phyloP scores from a whole-genome alignment of 148 eudicot genomes.

The Chenopodium album region DNA sequence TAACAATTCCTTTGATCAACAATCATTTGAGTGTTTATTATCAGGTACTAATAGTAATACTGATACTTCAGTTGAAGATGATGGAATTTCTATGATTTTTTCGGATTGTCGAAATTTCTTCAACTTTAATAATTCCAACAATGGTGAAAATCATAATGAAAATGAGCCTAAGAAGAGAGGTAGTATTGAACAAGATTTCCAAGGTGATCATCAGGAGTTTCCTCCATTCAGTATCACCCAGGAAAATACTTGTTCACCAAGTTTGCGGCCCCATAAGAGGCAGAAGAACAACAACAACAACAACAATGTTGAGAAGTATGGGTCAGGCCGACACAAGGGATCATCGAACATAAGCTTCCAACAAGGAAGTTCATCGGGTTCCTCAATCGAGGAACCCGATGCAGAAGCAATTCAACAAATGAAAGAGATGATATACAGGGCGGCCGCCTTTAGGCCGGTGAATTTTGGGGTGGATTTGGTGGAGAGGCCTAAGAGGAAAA shows the following conservation, averaged over 20 bases:
- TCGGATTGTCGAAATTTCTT: constrained; percentile 37
- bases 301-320: neutral
- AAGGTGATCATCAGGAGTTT: neutral
- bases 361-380: constrained; percentile 38
- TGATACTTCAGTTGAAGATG: constrained; percentile 35
- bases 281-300: neutral
- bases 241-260: neutral
- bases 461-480: constrained; percentile 47
- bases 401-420: constrained; percentile 86
- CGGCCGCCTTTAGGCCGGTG: constrained; percentile 83
- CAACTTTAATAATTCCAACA: constrained; percentile 11
- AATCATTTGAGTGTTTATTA: constrained; percentile 44
- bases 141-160: neutral
- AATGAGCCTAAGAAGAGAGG: neutral
- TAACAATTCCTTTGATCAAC: constrained; percentile 42
- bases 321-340: neutral
- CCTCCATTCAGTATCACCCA: constrained; percentile 1
- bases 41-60: constrained; percentile 53
- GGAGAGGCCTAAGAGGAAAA: constrained; percentile 73
- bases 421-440: constrained; percentile 91
- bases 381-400: constrained; percentile 58
- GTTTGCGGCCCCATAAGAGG: neutral
- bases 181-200: neutral
- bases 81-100: constrained; percentile 52
- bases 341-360: constrained; percentile 73